Evolutionary conservation across 306 rosid genomes (phyloP), one percentile per base, ranked within the genome.

Genomic region (Castanopsis chinensis): DNA sequence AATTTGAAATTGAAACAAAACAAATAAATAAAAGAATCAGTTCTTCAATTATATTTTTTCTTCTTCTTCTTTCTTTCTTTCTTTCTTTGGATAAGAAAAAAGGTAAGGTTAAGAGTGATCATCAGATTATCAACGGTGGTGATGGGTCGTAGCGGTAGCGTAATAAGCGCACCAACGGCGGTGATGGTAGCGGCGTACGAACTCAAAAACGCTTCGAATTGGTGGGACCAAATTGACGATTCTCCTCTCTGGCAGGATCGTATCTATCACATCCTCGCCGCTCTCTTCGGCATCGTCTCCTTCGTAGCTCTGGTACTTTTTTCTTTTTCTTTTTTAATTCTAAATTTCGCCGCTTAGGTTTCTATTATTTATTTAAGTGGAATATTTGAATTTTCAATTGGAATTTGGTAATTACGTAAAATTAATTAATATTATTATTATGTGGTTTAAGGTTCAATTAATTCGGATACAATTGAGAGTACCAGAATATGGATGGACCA

Each of bases 401-500:
- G 60, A 13, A 18, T 75, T 71, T 35, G 45, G 10, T 63, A 41
- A 41, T 41, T 41, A 2, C 45, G 45, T 41, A 41, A 41, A 41
- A 41, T 41, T 41, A 41, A 41, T 41, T 41, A 41, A 0, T 8
- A 8, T 41, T 32, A 71, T 65, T 25, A 4, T 3, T 20, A 2
- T 45, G 32, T 14, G 71, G 4, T 57, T 75, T 28, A 85, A 95
- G 99, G 87, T 96, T 88, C 99, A 96, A 93, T 79, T 96, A 76
- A 86, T 89, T 69, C 91, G 99, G 72, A 96, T 96, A 88, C 99
- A 96, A 93, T 83, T 90, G 88, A 89, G 99, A 87, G 99, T 96
- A 19, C 99, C 99, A 61, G 99, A 96, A 81, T 96, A 96, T 76
- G 99, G 99, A 70, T 96, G 99, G 99, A 96, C 99, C 74, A 96